phyloP scores from a whole-genome alignment of 2,329 filamentous ascomycete species.

The Claviceps maximensis region DNA sequence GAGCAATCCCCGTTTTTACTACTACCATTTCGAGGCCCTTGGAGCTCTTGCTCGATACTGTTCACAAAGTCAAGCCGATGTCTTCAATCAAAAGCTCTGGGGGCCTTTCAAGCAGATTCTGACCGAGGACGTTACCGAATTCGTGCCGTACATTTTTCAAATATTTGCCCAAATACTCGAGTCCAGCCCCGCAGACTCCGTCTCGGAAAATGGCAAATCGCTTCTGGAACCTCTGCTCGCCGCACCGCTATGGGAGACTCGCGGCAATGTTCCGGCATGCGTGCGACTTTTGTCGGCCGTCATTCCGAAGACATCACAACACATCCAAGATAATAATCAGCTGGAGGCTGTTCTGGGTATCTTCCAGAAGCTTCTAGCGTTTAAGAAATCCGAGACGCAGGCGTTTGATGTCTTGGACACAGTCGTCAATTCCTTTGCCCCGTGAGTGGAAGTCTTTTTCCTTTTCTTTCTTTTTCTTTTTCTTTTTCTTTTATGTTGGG shows the following conservation, averaged over 20 bases:
- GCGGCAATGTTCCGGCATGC: conserved; percentile 85
- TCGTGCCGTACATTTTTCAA: conserved; percentile 93
- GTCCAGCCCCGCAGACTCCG: conserved; percentile 61
- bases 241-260: conserved; percentile 78
- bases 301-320: conserved; percentile 60
- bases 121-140: conserved; percentile 80
- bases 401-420: conserved; percentile 85
- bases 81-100: conserved; percentile 72
- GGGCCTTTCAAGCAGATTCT: conserved; percentile 71
- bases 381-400: conserved; percentile 72
- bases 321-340: conserved; percentile 67
- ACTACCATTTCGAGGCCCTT: conserved; percentile 92
- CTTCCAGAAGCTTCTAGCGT: conserved; percentile 77
- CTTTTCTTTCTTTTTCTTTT: background rate
- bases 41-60: conserved; percentile 71
- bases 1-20: conserved; percentile 95
- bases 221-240: conserved; percentile 67
- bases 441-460: conserved; percentile 33
- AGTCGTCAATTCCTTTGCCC: conserved; percentile 58
- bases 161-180: conserved; percentile 85
- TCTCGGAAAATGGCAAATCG: conserved; percentile 69
- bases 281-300: conserved; percentile 74
- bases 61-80: conserved; percentile 49
- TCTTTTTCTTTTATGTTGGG: background rate
- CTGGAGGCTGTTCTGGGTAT: conserved; percentile 83